Conservation (phyloP, 192 early-diverging fungal genomes). For the Gamsiella multidivaricata region DNA sequence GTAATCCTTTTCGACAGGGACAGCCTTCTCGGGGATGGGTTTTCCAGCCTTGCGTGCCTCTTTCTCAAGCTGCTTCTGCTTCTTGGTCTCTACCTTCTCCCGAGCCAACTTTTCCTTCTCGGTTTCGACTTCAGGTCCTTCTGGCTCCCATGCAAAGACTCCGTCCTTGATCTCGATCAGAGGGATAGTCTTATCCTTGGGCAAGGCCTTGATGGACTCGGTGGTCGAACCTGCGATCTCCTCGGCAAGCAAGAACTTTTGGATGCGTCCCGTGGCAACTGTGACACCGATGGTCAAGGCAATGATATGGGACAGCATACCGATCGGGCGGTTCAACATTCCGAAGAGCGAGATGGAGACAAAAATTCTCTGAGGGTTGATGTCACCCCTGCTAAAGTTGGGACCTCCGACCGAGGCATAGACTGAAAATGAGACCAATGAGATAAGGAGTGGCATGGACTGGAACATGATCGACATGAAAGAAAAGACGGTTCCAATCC, state of each 20-base stretch:
- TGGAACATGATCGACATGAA: slow-evolving; percentile 45
- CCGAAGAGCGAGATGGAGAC: slow-evolving; percentile 35
- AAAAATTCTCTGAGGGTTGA: slow-evolving; percentile 34
- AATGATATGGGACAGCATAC: slow-evolving; percentile 35
- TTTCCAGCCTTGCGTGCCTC: slow-evolving; percentile 28
- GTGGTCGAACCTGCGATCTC: slow-evolving; percentile 18
- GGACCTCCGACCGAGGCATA: slow-evolving; percentile 36
- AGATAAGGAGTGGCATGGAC: slow-evolving; percentile 26
- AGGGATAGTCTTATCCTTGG: slow-evolving; percentile 17
- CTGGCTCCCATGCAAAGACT: slow-evolving; percentile 39
- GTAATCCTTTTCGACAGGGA: slow-evolving; percentile 25
- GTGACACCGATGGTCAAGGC: slow-evolving; percentile 9
- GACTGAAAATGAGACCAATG: slow-evolving; percentile 31
- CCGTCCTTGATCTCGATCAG: slow-evolving; percentile 34
- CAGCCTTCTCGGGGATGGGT: slow-evolving; percentile 10
- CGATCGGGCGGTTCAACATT: slow-evolving; percentile 37
- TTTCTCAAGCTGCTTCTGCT: slow-evolving; percentile 21
- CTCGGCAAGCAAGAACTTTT: slow-evolving; percentile 34
- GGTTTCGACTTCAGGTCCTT: slow-evolving; percentile 24
- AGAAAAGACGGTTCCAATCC: slow-evolving; percentile 20
- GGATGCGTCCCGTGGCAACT: slow-evolving; percentile 31
- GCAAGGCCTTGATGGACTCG: slow-evolving; percentile 20
- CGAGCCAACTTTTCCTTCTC: slow-evolving; percentile 17
- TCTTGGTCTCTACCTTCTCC: slow-evolving; percentile 21
- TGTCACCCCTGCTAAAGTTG: slow-evolving; percentile 23